These are phyloP conservation scores for Umbilicaria muhlenbergii DNA, from an alignment of 495 filamentous ascomycete species.

Conservation along the genomic window DNA sequence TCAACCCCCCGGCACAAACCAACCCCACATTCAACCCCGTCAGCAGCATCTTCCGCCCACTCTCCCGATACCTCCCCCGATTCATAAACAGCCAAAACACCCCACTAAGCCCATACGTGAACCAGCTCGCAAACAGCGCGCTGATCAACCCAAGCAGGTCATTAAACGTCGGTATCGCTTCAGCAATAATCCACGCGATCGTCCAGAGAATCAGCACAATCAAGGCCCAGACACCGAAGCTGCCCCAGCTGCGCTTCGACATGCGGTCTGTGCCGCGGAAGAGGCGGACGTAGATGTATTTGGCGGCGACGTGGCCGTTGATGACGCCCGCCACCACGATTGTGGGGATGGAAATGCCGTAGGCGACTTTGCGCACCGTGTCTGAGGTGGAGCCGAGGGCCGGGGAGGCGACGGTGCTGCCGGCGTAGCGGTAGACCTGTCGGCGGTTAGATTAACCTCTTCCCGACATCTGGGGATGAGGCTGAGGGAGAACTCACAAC, in stretches of 20 bases:
- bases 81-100: constrained; percentile 31
- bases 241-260: constrained; percentile 39
- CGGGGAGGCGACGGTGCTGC: constrained; percentile 49
- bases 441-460: no score
- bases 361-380: constrained; percentile 53
- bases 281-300: constrained; percentile 51
- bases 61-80: constrained; percentile 16
- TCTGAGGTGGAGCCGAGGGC: constrained; percentile 49
- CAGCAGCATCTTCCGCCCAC: constrained; percentile 18
- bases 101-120: constrained; percentile 27
- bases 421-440: constrained; percentile 54
- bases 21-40: constrained; percentile 17
- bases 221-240: constrained; percentile 36
- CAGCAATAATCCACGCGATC: constrained; percentile 55
- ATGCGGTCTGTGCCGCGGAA: constrained; percentile 40
- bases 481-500: constrained; percentile 7
- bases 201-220: constrained; percentile 45
- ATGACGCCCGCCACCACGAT: constrained; percentile 44
- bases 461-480: no score
- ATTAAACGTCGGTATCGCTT: constrained; percentile 58
- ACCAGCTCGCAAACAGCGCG: constrained; percentile 20
- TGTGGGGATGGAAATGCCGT: constrained; percentile 65
- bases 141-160: constrained; percentile 39
- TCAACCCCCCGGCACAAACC: constrained; percentile 18
- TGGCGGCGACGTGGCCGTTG: constrained; percentile 45